These are phyloP conservation scores for Colletotrichum echinochloae DNA, from an alignment of 2,329 filamentous ascomycete species.

Conservation along the genomic window DNA sequence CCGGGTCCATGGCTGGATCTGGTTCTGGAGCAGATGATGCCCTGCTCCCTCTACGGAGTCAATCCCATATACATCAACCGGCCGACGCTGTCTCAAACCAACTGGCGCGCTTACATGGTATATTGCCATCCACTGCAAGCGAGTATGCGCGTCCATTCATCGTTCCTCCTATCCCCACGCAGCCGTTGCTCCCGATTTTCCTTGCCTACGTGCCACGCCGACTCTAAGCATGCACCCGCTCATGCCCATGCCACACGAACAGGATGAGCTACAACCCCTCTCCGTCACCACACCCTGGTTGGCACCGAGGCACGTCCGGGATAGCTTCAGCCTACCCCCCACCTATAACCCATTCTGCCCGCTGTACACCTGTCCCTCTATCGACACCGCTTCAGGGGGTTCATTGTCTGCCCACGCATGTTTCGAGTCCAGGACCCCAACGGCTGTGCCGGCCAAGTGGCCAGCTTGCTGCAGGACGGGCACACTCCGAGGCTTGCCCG, in stretches of 20 bases:
- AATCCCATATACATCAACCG: constrained; percentile 13
- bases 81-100: constrained; percentile 9
- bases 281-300: constrained; percentile 17
- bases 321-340: constrained; percentile 38
- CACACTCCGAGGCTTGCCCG: neutral
- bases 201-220: constrained; percentile 6
- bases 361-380: constrained; percentile 16
- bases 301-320: constrained; percentile 32
- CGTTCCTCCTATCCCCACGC: constrained; percentile 24
- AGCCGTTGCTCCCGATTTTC: constrained; percentile 11
- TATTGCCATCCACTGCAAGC: constrained; percentile 28
- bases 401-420: constrained; percentile 20
- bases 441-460: constrained; percentile 28
- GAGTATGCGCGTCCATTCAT: constrained; percentile 33
- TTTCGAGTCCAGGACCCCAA: constrained; percentile 13
- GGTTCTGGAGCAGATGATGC: constrained; percentile 15
- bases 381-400: constrained; percentile 24
- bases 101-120: constrained; percentile 29
- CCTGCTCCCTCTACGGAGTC: constrained; percentile 14
- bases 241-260: constrained; percentile 20
- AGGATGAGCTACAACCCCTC: constrained; percentile 9
- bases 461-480: constrained; percentile 5
- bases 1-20: constrained; percentile 1
- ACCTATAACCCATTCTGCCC: constrained; percentile 16
- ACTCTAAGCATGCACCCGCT: constrained; percentile 14